Percentiles rank a stretch among this genome's conserved stretches.
Conservation (phyloP, 2,329 filamentous ascomycete genomes). For the Colletotrichum kahawae region DNA sequence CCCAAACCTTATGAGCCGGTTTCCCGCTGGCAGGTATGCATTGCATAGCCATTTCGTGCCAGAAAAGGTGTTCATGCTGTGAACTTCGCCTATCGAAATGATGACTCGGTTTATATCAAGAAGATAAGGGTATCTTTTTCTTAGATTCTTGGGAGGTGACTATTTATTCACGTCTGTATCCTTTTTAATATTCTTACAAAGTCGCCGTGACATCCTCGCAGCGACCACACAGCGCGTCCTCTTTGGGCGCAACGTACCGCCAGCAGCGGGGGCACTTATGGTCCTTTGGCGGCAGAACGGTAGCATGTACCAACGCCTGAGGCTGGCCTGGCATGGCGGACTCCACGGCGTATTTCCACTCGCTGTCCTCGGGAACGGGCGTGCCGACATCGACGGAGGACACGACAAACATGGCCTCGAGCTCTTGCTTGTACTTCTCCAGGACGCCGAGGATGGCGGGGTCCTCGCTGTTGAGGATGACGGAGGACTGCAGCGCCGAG, state of each 20-base stretch:
- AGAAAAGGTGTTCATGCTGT: neutral
- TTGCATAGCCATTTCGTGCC: neutral
- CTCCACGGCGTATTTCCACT: constrained; percentile 47
- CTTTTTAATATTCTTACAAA: neutral
- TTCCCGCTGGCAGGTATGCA: neutral
- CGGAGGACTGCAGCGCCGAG: constrained; percentile 79
- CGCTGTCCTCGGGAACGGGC: constrained; percentile 27
- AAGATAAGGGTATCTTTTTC: neutral
- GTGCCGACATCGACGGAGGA: constrained; percentile 62
- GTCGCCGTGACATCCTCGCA: constrained; percentile 69
- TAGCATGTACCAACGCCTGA: constrained; percentile 40
- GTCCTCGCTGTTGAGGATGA: constrained; percentile 59
- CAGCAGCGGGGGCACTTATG: constrained; percentile 89
- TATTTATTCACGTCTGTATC: neutral
- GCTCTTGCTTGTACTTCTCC: constrained; percentile 51
- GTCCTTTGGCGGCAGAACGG: constrained; percentile 53
- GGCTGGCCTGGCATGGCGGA: constrained; percentile 43
- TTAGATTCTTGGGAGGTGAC: neutral
- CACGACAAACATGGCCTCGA: constrained; percentile 72
- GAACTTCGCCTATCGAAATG: neutral
- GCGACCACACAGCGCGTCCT: constrained; percentile 72
- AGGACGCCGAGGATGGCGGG: constrained; percentile 37
- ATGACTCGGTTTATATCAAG: neutral
- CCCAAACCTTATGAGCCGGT: neutral
- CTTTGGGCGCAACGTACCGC: constrained; percentile 76